Base-by-base conservation (phyloP, 1,139 yeast genomes). In the Pichia sorboxylosa region DNA sequence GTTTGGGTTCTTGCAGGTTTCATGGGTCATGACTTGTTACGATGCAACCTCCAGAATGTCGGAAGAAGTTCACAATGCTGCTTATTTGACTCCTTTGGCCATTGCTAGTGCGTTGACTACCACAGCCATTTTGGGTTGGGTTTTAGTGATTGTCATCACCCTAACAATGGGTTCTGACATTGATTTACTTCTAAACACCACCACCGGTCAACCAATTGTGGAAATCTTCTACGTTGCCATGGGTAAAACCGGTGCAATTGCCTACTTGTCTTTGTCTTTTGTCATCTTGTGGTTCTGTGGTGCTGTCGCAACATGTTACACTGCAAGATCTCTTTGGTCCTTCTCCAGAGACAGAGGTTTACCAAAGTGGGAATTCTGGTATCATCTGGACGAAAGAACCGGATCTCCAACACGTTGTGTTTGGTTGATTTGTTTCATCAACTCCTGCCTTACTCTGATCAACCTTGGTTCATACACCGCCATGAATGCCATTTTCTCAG, bases 201-300 rank as follows among this genome's bases (percentile, higher is more conserved):
- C 58, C 31, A 28, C 50, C 11, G 73, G 73, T 27, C 66, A 64
- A 38, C 69, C 69, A 29, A 65, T 68, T 53, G 73, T 73, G 15
- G 73, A 67, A 47, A 61, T 69, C 35, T 64, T 63, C 33, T 57
- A 49, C 37, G 66, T 65, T 48, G 63, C 69, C 6, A 62, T 69
- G 52, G 76, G 75, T 27, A 67, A 65, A 44, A 49, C 56, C 11
- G 69, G 70, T 59, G 71, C 74, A n/a, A 61, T 67, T 33, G 73
- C 72, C 2, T 67, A 64, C 37, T 62, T 69, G 60, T 45, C 68
- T 0, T 47, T 69, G 31, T 61, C 67, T 41, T 67, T 54, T 38
- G 47, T 54, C 20, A 42, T 54, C 25, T 26, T 53, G 10, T 54
- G 59, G 59, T 52, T 54, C 46, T 50, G 56, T 44, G 59, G 59